Base-by-base conservation (phyloP, 768 basidiomycete genomes). In the Mycena epipterygia region DNA sequence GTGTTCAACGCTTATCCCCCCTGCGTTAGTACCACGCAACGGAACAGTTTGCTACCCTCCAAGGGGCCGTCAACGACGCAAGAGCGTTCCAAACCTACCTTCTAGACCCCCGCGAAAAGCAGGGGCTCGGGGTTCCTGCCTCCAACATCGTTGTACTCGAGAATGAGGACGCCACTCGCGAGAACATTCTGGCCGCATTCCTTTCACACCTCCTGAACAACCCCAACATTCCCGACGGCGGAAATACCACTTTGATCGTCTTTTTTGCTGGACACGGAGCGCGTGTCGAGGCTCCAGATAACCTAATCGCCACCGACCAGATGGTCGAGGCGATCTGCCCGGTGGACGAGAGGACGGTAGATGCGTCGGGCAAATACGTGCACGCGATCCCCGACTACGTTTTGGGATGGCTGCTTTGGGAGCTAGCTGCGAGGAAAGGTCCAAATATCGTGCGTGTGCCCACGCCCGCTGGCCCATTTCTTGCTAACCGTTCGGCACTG, bases 341-440 rank as follows among this genome's bases (percentile, higher is more conserved):
- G 4, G 25, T 42, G 1, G 64, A 65, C 53, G 52, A 65, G 19
- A 19, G 39, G 14, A 55, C 64, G 2, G 2, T 21, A 16, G 42
- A 35, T 8, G 53, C n/a, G 4, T 32, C 3, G 5, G 64, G 53
- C n/a, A 32, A 56, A 1, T 14, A 33, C 16, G 53, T 65, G 7
- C 27, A 65, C 21, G 53, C 27, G 25, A 65, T 65, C 33, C 64
- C 64, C 29, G 64, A 65, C 30, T 65, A 65, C 33, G n/a, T 56
- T 32, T 42, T 65, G 27, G 53, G 41, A 30, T 42, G 42, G 56
- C 35, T 59, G 0, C 48, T 67, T 4, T 23, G 30, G 16, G 35
- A 51, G 2, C 44, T 67, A 2, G 44, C 55, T 2, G n/a, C 1
- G n/a, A 59, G 48, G 44, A 67, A 67, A 25, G 65, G 65, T 8